Conservation (phyloP, 2,329 filamentous ascomycete species). For the Chaetomium globosum region DNA sequence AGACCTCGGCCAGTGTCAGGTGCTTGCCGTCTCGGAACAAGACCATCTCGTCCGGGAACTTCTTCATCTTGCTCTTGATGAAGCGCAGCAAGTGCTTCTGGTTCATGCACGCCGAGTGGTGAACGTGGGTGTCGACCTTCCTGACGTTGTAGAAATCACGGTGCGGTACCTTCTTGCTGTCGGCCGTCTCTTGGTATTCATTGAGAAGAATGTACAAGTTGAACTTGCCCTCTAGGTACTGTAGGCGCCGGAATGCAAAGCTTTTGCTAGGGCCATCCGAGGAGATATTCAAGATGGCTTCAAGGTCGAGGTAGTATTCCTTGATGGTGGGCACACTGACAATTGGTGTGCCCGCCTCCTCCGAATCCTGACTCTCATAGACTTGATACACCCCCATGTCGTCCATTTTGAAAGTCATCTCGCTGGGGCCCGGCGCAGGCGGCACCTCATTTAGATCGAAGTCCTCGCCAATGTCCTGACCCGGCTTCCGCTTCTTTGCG, state of each 20-base stretch:
- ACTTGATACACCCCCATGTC: slow-evolving; percentile 89
- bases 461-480: slow-evolving; percentile 87
- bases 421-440: slow-evolving; percentile 70
- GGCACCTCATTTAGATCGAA: slow-evolving; percentile 79
- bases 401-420: slow-evolving; percentile 78
- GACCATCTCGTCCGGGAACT: slow-evolving; percentile 90
- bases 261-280: slow-evolving; percentile 96
- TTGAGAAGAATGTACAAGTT: slow-evolving; percentile 92
- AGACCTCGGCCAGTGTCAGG: slow-evolving; percentile 88
- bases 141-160: slow-evolving; percentile 99
- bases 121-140: slow-evolving; percentile 98
- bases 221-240: slow-evolving; percentile 96
- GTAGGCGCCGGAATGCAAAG: slow-evolving; percentile 90
- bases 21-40: slow-evolving; percentile 90
- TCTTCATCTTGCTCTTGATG: slow-evolving; percentile 99
- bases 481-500: slow-evolving; percentile 74
- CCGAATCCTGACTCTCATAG: slow-evolving; percentile 69
- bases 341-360: slow-evolving; percentile 67
- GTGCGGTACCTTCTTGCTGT: slow-evolving; percentile 96
- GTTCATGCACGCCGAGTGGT: slow-evolving; percentile 99
- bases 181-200: slow-evolving; percentile 96
- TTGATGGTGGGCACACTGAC: slow-evolving; percentile 86
- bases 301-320: slow-evolving; percentile 95
- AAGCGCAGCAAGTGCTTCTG: slow-evolving; percentile 97
- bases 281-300: slow-evolving; percentile 82